Evolutionary conservation across 768 basidiomycete species (phyloP).

Genomic region (Paxillus ammoniavirescens): DNA sequence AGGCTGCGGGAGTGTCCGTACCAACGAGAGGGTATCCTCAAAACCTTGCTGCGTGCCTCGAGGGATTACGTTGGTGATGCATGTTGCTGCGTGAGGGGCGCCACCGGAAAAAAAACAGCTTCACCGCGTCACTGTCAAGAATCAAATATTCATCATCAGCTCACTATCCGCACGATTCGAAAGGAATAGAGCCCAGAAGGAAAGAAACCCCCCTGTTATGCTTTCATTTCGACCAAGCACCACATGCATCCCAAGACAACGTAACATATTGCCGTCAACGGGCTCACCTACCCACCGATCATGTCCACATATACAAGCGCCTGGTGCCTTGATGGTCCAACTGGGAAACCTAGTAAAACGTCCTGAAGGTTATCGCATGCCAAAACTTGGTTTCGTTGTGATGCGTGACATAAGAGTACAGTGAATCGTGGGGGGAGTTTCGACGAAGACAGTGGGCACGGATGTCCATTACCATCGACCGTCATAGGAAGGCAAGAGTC

Average conservation of each 20-base stretch:
- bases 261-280: not conserved
- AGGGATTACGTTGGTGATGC: too few relatives aligned
- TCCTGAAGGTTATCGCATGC: not conserved
- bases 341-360: not conserved
- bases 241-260: not conserved
- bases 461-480: too few relatives aligned
- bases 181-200: too few relatives aligned
- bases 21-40: not conserved
- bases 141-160: too few relatives aligned
- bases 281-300: not conserved
- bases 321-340: not conserved
- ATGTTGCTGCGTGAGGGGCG: too few relatives aligned
- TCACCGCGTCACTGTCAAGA: too few relatives aligned
- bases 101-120: not conserved
- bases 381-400: conserved; percentile 1
- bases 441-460: too few relatives aligned
- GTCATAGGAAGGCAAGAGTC: too few relatives aligned
- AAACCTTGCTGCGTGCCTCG: not conserved
- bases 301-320: not conserved
- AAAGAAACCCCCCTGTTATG: not conserved
- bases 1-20: not conserved
- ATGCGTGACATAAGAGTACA: not conserved
- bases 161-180: too few relatives aligned
- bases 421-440: too few relatives aligned
- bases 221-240: not conserved